Conservation (phyloP, 2,329 filamentous ascomycete genomes). For the Penicillium occitanis region DNA sequence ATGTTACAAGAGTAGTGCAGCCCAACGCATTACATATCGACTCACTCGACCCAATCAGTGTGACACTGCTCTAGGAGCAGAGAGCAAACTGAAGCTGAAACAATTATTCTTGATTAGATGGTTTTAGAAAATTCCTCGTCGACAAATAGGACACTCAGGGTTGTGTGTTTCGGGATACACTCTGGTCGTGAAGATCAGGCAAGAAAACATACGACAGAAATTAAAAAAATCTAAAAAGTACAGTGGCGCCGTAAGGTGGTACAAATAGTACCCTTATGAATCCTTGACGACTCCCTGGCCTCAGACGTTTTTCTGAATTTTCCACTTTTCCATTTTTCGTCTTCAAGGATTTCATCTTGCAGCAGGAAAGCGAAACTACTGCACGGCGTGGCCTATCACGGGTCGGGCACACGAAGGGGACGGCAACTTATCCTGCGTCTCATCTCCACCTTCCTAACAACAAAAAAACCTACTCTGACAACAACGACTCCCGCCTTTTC, state of each 20-base stretch:
- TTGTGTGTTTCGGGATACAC: background rate
- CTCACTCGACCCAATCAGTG: background rate
- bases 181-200: background rate
- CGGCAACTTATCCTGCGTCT: conserved; percentile 18
- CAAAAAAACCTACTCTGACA: background rate
- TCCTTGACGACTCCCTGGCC: background rate
- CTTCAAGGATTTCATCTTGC: conserved; percentile 12
- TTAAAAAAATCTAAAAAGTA: background rate
- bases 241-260: conserved; percentile 4
- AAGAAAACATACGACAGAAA: background rate
- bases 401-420: conserved; percentile 2
- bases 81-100: background rate
- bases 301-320: conserved; percentile 7
- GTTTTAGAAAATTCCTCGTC: no score
- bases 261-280: conserved; percentile 6
- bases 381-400: conserved; percentile 20
- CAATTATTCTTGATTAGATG: background rate
- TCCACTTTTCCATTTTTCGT: background rate
- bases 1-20: conserved; percentile 2
- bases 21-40: conserved; percentile 7
- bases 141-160: background rate
- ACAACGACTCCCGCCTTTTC: background rate
- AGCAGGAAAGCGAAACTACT: conserved; percentile 16
- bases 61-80: background rate
- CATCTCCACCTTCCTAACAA: conserved; percentile 10